Base-by-base conservation (phyloP, 2,329 filamentous ascomycete genomes). In the Sporothrix humicola region DNA sequence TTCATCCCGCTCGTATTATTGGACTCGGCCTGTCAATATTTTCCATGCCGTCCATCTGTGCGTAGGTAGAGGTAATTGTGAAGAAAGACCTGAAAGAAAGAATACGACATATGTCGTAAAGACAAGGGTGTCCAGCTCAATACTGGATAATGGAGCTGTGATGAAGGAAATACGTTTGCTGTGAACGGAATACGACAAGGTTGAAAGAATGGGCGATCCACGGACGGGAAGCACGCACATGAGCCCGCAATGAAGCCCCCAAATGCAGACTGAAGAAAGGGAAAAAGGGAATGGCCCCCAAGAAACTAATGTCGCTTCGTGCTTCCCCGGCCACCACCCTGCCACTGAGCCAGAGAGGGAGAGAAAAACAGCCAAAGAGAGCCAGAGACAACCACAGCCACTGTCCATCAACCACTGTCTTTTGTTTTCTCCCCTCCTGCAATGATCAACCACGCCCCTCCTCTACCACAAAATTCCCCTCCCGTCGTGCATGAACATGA, bases 401-500 rank as follows among this genome's bases (percentile, higher is more conserved):
- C 61, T 48, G 42, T 65, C 31, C 31, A 37, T 37, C 7, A 37
- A 20, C 42, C 61, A 48, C 37, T 61, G 0, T 1, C 37, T 59
- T 37, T 10, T 12, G 3, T n/a, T 12, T n/a, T 15, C 48, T 65
- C 42, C 10, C 17, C 42, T 42, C 17, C 61, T 66, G 61, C 61
- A 66, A 17, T 48, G 61, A 66, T 66, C 61, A 26, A 66, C 61
- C 42, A 48, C 61, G n/a, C 59, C 61, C 61, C 61, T 56, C 52
- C 52, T 12, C 42, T 44, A 61, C 15, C 58, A 6, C 31, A 17
- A 9, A 23, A 9, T 37, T 10, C 37, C 17, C 10, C 20, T 65
- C 42, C 61, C 61, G 61, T 48, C 61, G 23, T 66, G 61, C 61
- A 66, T 66, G 61, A 66, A 66, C 61, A 66, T 66, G 61, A 66